A percentile compares a stretch with the other conserved stretches of the same genome.
phyloP scores from a whole-genome alignment of 306 rosid species.

The Delonix regia region DNA sequence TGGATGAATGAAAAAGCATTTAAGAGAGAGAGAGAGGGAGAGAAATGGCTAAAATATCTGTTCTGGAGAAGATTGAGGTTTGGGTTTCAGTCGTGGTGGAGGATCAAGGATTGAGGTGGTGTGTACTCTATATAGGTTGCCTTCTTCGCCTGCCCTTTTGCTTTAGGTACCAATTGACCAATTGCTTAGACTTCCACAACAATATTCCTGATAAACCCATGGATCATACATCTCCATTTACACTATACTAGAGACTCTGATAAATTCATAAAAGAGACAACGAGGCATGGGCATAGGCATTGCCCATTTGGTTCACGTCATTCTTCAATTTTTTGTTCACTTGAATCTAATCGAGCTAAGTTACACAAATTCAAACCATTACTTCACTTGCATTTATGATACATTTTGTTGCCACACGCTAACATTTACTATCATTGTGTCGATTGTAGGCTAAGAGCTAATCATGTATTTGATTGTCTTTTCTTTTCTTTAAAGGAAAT shows the following conservation, averaged over 20 bases:
- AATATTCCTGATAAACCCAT: neutral
- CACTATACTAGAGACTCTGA: too few relatives aligned
- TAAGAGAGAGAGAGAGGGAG: neutral
- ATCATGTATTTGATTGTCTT: neutral
- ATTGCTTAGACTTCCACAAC: neutral
- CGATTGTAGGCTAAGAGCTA: neutral
- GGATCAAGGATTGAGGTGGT: neutral
- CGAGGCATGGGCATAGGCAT: neutral
- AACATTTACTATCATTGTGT: neutral
- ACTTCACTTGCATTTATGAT: neutral
- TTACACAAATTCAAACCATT: neutral
- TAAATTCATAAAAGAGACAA: neutral
- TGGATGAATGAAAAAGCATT: slow-evolving; percentile 16
- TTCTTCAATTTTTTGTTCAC: neutral
- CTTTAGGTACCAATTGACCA: neutral
- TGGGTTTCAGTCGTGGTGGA: neutral
- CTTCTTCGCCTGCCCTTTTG: neutral
- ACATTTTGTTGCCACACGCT: neutral
- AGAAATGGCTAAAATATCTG: slow-evolving; percentile 2
- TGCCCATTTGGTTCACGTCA: neutral
- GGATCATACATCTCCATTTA: too few relatives aligned
- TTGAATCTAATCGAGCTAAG: neutral
- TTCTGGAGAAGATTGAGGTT: neutral
- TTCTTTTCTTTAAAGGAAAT: slow-evolving; percentile 26
- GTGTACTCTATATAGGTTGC: neutral